Evolutionary conservation across 192 early-diverging fungal species (phyloP), one percentile per base, ranked within the genome.

Genomic region (Funneliformis geosporum): DNA sequence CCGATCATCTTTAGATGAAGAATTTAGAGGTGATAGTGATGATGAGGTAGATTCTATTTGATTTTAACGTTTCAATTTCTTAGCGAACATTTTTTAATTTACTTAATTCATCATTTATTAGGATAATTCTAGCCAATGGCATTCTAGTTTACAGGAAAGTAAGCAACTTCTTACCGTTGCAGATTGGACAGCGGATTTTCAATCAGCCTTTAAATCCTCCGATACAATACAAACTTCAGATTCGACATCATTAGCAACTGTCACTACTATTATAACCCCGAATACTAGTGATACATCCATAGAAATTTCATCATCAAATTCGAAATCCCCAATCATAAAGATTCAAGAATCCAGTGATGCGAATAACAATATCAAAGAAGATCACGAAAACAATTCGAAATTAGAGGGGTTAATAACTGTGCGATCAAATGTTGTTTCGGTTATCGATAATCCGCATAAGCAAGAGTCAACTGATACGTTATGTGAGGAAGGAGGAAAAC

Each of bases 91-190:
- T 28, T 16, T 65, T 28, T 33, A 33, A 33, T 5, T 65, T 65
- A 4, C 27, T 65, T 27, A 5, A 23, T 64, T 64, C n/a, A 64
- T 28, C 4, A 14, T 21, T 5, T 0, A 23, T 50, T 50, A 73
- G 71, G 71, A 44, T 50, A n/a, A 39, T 5, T 11, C 71, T 27
- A 73, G 5, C 16, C 38, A 71, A 71, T 73, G 71, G 71, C 42
- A 46, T n/a, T 71, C 43, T 8, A 8, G 12, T n/a, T 42, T 18
- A 0, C 62, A 65, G 23, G 68, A 70, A 8, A 14, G 6, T 42
- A 73, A 73, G 21, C 59, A 65, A 42, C 62, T 78, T 28, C 76
- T 78, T 67, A 78, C 76, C n/a, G 60, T 76, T 23, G 75, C 75
- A 11, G 76, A 78, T 50, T 78, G 65, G 61, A n/a, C 62, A 9